phyloP scores from a whole-genome alignment of 1,139 yeast species.

The Saccharomycopsis hybrid region DNA sequence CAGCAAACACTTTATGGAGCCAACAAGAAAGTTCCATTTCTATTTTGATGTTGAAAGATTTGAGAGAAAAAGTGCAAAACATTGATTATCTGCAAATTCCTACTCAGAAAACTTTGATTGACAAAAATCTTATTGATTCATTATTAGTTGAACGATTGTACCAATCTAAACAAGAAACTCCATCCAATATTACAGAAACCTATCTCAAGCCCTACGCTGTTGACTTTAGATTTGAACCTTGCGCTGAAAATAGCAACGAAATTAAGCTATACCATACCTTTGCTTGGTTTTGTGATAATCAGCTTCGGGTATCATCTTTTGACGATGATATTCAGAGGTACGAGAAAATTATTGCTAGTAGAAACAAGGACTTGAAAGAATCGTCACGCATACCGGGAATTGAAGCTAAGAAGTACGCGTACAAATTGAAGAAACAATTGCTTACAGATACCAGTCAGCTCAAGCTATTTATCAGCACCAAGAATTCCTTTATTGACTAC shows the following conservation, averaged over 20 bases:
- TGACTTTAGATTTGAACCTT: conserved; percentile 25
- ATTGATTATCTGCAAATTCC: no score
- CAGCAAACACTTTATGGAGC: conserved; percentile 55
- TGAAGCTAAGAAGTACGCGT: conserved; percentile 45
- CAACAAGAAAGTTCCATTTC: conserved; percentile 50
- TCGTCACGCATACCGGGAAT: conserved; percentile 40
- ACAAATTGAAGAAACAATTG: conserved; percentile 41
- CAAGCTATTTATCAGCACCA: conserved; percentile 33
- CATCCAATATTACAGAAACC: conserved; percentile 47
- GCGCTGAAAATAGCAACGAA: no score
- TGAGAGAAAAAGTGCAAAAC: conserved; percentile 23
- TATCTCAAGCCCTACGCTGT: conserved; percentile 44
- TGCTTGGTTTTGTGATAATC: conserved; percentile 73
- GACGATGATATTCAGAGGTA: conserved; percentile 41
- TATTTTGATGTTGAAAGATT: conserved; percentile 39
- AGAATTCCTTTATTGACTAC: conserved; percentile 41
- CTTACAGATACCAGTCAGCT: conserved; percentile 46
- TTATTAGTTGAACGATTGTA: conserved; percentile 65
- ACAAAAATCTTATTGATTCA: conserved; percentile 36
- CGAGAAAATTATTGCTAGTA: conserved; percentile 34
- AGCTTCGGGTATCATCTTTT: conserved; percentile 41
- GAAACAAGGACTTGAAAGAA: conserved; percentile 42
- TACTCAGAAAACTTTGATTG: no score
- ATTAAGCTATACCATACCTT: conserved; percentile 42
- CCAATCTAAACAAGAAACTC: conserved; percentile 60